Evolutionary conservation across 179 eudicot genomes (phyloP).

Genomic region (Actinidia chinensis): DNA sequence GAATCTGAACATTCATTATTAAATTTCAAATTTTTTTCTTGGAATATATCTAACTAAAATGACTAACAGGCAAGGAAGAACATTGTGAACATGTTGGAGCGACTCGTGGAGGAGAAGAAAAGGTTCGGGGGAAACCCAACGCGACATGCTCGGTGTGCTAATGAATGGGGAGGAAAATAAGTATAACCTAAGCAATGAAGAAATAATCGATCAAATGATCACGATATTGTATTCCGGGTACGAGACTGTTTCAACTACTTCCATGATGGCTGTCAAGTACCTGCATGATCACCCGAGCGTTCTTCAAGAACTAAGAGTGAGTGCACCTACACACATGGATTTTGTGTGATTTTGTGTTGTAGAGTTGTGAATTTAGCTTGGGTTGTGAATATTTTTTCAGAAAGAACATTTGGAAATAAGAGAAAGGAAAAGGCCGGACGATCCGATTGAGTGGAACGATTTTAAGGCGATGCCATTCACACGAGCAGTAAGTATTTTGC

Average conservation of each 20-base stretch:
- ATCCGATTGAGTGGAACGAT: conserved; percentile 74
- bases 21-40: too few species aligned
- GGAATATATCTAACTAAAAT: background rate
- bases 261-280: conserved; percentile 98
- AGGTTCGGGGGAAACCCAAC: conserved; percentile 36
- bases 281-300: conserved; percentile 94
- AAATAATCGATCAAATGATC: conserved; percentile 89
- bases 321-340: conserved; percentile 15
- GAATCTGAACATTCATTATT: too few species aligned
- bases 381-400: conserved; percentile 29
- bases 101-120: conserved; percentile 66
- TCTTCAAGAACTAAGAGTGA: conserved; percentile 80
- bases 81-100: conserved; percentile 51
- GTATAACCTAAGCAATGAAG: conserved; percentile 71
- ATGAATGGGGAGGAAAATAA: conserved; percentile 54
- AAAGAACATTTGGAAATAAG: conserved; percentile 82
- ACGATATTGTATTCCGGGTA: conserved; percentile 93
- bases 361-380: background rate
- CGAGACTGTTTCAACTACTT: conserved; percentile 96
- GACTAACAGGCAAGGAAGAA: conserved; percentile 70
- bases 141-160: conserved; percentile 69
- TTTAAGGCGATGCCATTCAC: conserved; percentile 87
- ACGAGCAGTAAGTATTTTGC: conserved; percentile 63
- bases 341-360: background rate
- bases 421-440: conserved; percentile 69